Conservation (phyloP, 1,139 yeast species). For the Taphrina deformans region DNA sequence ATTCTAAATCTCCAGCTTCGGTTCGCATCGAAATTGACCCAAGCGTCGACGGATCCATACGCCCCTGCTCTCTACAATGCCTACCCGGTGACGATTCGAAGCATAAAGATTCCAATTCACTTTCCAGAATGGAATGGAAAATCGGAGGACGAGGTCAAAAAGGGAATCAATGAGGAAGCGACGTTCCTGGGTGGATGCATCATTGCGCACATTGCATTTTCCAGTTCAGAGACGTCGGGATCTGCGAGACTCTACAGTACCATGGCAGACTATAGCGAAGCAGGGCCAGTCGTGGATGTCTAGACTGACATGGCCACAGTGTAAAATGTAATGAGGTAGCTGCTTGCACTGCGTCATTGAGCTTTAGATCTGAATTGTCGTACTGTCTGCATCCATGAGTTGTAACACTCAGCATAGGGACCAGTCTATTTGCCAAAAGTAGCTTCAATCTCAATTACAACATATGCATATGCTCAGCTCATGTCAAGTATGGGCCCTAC, state of each 20-base stretch:
- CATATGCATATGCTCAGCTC: too few relatives aligned
- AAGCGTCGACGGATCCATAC: slow-evolving; percentile 14
- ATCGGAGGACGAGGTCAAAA: slow-evolving; percentile 40
- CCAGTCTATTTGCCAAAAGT: too few relatives aligned
- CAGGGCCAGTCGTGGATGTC: slow-evolving; percentile 7
- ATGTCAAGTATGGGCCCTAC: too few relatives aligned
- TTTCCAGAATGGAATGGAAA: slow-evolving; percentile 84
- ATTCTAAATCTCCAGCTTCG: slow-evolving; percentile 55
- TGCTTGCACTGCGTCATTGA: too few relatives aligned
- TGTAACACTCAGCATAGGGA: too few relatives aligned
- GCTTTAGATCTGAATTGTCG: too few relatives aligned
- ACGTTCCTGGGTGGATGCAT: slow-evolving; percentile 33
- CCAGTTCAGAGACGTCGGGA: slow-evolving; percentile 15
- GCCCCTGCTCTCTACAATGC: slow-evolving; percentile 19
- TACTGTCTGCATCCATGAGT: too few relatives aligned
- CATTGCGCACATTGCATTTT: slow-evolving; percentile 31
- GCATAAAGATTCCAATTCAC: slow-evolving; percentile 79
- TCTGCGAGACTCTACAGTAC: slow-evolving; percentile 9
- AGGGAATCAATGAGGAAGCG: slow-evolving; percentile 34
- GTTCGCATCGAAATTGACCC: slow-evolving; percentile 12
- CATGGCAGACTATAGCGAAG: slow-evolving; percentile 9
- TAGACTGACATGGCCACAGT: too few relatives aligned
- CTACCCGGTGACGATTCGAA: slow-evolving; percentile 70
- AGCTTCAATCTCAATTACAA: too few relatives aligned
- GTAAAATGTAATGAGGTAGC: too few relatives aligned